Base-by-base conservation (phyloP, 2,329 filamentous ascomycete species). In the Fusarium begoniae region DNA sequence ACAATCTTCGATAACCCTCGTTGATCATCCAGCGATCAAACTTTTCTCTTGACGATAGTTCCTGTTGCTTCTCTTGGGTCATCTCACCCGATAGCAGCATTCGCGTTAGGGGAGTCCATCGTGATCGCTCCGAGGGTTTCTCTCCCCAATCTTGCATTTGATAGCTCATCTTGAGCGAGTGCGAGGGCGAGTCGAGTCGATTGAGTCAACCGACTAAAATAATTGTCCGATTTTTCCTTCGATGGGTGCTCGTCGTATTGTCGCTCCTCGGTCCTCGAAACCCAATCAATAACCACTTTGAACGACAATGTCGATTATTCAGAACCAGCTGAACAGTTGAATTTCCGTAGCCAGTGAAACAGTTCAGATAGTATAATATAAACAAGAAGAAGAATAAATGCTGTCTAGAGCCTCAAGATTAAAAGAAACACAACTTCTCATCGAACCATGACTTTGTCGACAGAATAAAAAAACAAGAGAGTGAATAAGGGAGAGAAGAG, bases 11-110 rank as follows among this genome's bases (percentile, higher is more conserved):
- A 81, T 94, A 95, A 69, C 94, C 94, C 81, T 96, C 94, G 81
- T 96, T 96, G 70, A 96, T 92, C 93, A 96, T 95, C 94, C 94
- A 96, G 75, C 91, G 87, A 82, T 95, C 92, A 79, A 96, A 92
- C 80, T 89, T 92, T 81, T 96, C 92, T 79, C 89, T 88, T 72
- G 89, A 82, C 30, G 90, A 90, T 76, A 96, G 84, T 64, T 91
- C 88, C 80, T 90, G 91, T 75, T 92, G 91, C 78, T 86, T 89
- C 80, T 94, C 92, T 78, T 91, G 91, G 62, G 91, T 94, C 89
- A 95, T 93, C 84, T 95, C 92, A 56, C 93, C 93, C 63, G 93
- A 94, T 81, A 95, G 88, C 80, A 96, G 85, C 92, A 96, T 94
- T 74, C 93, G 90, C 69, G 93, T 94, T 63, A 96, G 87, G 22